A percentile compares a stretch with the other conserved stretches of the same genome.
These are phyloP conservation scores for Pyrenophora tritici-repentis DNA, from an alignment of 2,329 filamentous ascomycete genomes.

Conservation along the genomic window DNA sequence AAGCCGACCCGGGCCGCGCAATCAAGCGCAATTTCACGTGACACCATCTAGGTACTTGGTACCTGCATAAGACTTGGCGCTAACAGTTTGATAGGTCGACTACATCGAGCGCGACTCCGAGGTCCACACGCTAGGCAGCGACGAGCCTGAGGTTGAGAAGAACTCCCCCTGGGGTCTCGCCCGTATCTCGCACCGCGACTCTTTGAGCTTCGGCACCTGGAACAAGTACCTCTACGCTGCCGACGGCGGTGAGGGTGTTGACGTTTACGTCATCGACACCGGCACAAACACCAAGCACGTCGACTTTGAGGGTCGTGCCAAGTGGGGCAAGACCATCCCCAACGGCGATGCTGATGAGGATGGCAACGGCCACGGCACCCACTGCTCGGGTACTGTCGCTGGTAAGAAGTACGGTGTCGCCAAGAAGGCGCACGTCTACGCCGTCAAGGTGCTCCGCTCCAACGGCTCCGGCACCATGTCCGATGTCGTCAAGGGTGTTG, in stretches of 20 bases:
- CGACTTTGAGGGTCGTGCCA: constrained; percentile 94
- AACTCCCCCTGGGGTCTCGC: constrained; percentile 98
- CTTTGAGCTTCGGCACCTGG: constrained; percentile 86
- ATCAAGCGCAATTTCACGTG: constrained; percentile 35
- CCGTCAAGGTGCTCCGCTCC: constrained; percentile 96
- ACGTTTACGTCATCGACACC: constrained; percentile 98
- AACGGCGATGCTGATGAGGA: constrained; percentile 81
- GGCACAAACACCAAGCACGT: constrained; percentile 93
- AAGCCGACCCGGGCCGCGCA: constrained; percentile 34
- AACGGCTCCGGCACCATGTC: constrained; percentile 99
- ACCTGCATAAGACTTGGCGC: constrained; percentile 27
- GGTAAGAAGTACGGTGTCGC: constrained; percentile 99
- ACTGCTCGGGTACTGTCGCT: constrained; percentile 97
- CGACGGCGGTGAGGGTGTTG: constrained; percentile 93
- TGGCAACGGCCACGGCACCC: constrained; percentile 97
- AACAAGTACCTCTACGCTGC: constrained; percentile 97
- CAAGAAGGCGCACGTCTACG: constrained; percentile 96
- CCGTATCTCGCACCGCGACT: constrained; percentile 92
- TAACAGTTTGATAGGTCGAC: constrained; percentile 70
- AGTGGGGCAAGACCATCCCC: constrained; percentile 97
- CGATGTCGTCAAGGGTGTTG: constrained; percentile 97
- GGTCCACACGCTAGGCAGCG: constrained; percentile 74
- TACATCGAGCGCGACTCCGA: constrained; percentile 94
- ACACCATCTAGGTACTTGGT: constrained; percentile 16
- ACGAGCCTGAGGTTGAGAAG: constrained; percentile 71